Evolutionary conservation across 2,329 filamentous ascomycete species (phyloP), one percentile per base, ranked within the genome.

Genomic region (Claviceps lovelessii): DNA sequence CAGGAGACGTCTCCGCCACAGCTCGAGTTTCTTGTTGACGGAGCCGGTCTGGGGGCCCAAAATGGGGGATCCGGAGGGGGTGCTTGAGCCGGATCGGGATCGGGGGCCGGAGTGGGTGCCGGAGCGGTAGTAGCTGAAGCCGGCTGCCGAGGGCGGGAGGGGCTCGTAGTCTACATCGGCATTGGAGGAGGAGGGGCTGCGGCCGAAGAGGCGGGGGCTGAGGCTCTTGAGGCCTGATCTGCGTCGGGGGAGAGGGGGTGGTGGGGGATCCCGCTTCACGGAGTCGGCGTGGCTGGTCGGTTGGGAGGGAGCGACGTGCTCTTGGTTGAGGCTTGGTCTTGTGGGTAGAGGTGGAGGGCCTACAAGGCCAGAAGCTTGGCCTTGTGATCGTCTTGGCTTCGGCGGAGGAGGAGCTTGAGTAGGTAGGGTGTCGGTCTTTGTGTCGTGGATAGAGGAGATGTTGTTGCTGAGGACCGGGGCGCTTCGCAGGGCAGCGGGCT

Each of bases 1-100:
- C 46, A 76, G 77, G 71, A 87, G 79, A 45, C 88, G 72, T 55
- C 83, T 77, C 58, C 76, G 74, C 88, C 87, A 93, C 50, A 89
- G 64, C 57, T 85, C 83, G 54, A 89, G 73, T 59, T 87, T 85
- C 70, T 85, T 88, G 66, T 81, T 88, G 13, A 71, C 64, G 4
- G 59, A 4, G 7, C 45, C 45, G 2, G 19, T 62, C 53, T 65
- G 63, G 1, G 73, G 67, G 0, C 66, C 65, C 19, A 68, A 55
- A 0, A 60, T 66, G 1, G 69, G 69, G 2, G 68, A 72, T 0
- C 64, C 65, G 0, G 65, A 64, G 31, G 70, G 69, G 3, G 68
- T 68, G 3, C 62, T 63, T 10, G 55, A 60, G n/a, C 65, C 63
- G 39, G 39, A 41, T 6, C 37, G 11, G 11, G 37, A 39, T 2